Evolutionary conservation across 331 rosid genomes (phyloP), one percentile per base, ranked within the genome.

Genomic region (Telfairia occidentalis): DNA sequence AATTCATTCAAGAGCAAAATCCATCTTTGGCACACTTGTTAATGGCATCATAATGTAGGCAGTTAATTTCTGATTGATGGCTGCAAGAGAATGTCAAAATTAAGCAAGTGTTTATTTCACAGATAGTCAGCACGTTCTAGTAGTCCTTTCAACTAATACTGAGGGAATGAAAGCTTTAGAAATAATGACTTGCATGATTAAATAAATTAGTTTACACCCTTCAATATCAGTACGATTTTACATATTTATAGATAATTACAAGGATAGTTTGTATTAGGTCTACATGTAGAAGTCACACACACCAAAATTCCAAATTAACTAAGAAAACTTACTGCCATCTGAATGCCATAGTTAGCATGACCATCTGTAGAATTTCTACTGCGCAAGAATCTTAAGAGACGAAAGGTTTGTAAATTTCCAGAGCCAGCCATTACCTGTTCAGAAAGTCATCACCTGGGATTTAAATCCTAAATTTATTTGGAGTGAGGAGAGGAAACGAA

Each of bases 371-470:
- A 89, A 83, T 88, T 91, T 82, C 98, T 89, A 84, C 90, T 88
- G 75, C 98, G 87, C 58, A 94, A 85, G 79, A 94, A 94, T 86
- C 96, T 89, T 86, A 94, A 81, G 57, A 94, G 78, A 50, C 87
- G 91, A 75, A 94, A 89, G 58, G 96, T 94, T 75, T 91, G 91
- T 82, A 94, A 81, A 88, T 91, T 96, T 80, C 98, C 98, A 79
- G 98, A 91, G 77, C 98, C 98, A 80, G 98, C 98, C 97, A 94
- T 91, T 75, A 94, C 95, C 98, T 94, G 88, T 54, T 38, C 75
- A 73, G 48, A 84, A 78, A 73, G 81, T 84, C 74, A 81, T 77
- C 70, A 76, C 74, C 53, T 24, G 26, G 69, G 23, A 55, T 70
- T 82, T 10, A 58, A 42, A 34, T 35, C 72, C 71, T 11, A 18